phyloP scores from a whole-genome alignment of 2,329 filamentous ascomycete genomes.

The Purpureocillium takamizusanense region DNA sequence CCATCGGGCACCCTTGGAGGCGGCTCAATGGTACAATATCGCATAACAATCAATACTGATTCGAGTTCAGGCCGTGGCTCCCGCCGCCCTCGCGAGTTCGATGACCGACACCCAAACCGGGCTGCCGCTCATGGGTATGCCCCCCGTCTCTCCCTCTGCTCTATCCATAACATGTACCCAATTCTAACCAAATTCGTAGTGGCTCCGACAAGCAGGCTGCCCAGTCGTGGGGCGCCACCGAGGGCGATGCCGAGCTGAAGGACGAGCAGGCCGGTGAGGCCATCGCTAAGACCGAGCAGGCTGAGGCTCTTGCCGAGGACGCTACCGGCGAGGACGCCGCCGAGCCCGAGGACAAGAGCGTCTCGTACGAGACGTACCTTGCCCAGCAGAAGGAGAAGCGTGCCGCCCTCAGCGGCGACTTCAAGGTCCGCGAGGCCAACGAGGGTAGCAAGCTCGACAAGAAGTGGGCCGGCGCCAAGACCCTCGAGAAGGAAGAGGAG shows the following conservation, averaged over 20 bases:
- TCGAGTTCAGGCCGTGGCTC: slow-evolving; percentile 39
- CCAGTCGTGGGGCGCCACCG: slow-evolving; percentile 79
- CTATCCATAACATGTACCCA: not conserved
- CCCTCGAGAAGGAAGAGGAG: slow-evolving; percentile 57
- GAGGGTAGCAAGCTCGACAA: slow-evolving; percentile 81
- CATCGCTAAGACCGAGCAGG: slow-evolving; percentile 79
- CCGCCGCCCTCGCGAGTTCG: slow-evolving; percentile 41
- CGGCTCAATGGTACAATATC: too few relatives aligned
- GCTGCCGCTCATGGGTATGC: slow-evolving; percentile 35
- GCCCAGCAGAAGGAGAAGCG: slow-evolving; percentile 67
- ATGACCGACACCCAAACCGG: slow-evolving; percentile 46
- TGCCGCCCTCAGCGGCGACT: slow-evolving; percentile 52
- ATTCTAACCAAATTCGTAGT: slow-evolving; percentile 31
- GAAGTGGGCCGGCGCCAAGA: slow-evolving; percentile 86
- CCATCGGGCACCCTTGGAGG: too few relatives aligned
- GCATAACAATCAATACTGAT: too few relatives aligned
- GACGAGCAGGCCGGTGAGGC: slow-evolving; percentile 88
- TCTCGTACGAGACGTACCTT: slow-evolving; percentile 85
- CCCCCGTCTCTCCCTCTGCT: not conserved
- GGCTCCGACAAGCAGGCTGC: slow-evolving; percentile 80
- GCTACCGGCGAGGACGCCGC: slow-evolving; percentile 35
- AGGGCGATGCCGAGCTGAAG: slow-evolving; percentile 75
- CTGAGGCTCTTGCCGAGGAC: slow-evolving; percentile 52
- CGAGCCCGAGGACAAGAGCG: slow-evolving; percentile 75
- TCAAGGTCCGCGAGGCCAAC: slow-evolving; percentile 81